These are phyloP conservation scores for Tausonia pullulans DNA, from an alignment of 1,284 basidiomycete genomes.

Conservation along the genomic window DNA sequence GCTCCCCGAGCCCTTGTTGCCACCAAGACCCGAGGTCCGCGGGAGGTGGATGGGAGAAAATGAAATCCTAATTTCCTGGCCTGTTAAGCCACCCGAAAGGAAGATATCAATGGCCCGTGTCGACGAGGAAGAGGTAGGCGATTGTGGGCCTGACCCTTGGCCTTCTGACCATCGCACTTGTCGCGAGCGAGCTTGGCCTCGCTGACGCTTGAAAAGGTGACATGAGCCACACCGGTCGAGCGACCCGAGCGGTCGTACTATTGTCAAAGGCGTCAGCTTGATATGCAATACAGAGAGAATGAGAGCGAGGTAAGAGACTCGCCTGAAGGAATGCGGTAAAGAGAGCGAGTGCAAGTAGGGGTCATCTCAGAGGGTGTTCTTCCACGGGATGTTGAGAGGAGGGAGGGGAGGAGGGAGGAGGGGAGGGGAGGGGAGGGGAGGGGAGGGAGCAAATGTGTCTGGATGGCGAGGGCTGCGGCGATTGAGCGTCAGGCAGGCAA, in stretches of 20 bases:
- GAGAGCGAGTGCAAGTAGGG: not conserved
- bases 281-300: too few relatives aligned
- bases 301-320: not conserved
- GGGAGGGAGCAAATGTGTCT: not conserved
- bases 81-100: conserved; percentile 24
- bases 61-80: conserved; percentile 66
- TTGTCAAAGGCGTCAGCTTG: not conserved
- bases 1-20: not conserved
- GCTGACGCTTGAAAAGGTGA: conserved; percentile 65
- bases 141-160: conserved; percentile 50
- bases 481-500: too few relatives aligned
- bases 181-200: conserved; percentile 77
- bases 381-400: not conserved
- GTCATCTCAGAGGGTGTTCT: not conserved
- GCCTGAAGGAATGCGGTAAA: not conserved
- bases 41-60: conserved; percentile 33
- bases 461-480: too few relatives aligned
- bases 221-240: conserved; percentile 69
- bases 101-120: not conserved
- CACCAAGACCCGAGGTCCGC: conserved; percentile 29
- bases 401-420: not conserved
- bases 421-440: not conserved
- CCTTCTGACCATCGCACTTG: conserved; percentile 76
- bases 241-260: conserved; percentile 94
- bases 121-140: not conserved